Base-by-base conservation (phyloP, 257 asterid genomes). In the Lavandula angustifolia region DNA sequence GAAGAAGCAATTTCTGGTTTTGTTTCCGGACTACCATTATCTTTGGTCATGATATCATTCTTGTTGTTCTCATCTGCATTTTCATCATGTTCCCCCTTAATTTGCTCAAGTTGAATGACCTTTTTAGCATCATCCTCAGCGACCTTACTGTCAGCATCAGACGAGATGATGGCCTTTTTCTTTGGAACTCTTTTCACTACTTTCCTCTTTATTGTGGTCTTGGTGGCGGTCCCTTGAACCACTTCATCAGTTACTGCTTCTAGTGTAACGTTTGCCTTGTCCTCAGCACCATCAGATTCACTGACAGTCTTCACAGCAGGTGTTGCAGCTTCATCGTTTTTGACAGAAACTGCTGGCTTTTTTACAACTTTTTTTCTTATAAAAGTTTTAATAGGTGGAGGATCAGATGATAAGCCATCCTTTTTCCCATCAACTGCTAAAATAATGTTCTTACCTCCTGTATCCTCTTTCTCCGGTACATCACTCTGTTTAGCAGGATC, bases 101-200 rank as follows among this genome's bases (percentile, higher is more conserved):
- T 49, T 53, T 69, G 77, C 52, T 72, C 80, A 29, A 75, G 77
- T 72, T 71, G 76, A 63, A 62, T 67, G 8, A 27, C 54, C 47
- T 69, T 71, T 44, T 54, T 62, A 61, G 53, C 14, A 16, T 61
- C 82, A 13, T 81, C 87, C 59, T 72, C 81, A 50, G 73, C 65
- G 56, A 59, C 71, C 76, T 66, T 82, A 67, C 17, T 54, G 57
- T 66, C 61, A 54, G 78, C 37, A 27, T 77, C 94, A 29, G 67
- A 79, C 43, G 85, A 13, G 48, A 52, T 47, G 48, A 52, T 47
- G 44, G 74, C 76, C 75, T 94, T 90, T 76, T 67, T 81, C 76
- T 90, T 90, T 3, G 84, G 80, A 60, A 94, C 87, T 75, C 83
- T 84, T 78, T 75, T 87, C 65, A 92, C 66, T 33, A 89, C 72